phyloP scores from a whole-genome alignment of 169 alveolate genomes.

The Plasmodium sp. region DNA sequence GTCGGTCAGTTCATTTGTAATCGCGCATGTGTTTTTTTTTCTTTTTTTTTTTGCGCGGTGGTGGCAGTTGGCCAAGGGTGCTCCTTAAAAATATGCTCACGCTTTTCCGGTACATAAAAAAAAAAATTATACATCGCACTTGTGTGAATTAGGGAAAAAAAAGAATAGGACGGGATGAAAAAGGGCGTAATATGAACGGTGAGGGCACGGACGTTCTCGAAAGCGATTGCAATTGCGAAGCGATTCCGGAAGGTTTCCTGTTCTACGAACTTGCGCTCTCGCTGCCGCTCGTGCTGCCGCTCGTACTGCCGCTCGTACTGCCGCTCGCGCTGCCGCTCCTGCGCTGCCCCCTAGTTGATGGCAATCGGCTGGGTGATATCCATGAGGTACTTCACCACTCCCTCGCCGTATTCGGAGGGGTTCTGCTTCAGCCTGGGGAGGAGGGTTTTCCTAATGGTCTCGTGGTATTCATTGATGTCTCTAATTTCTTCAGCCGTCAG shows the following conservation, averaged over 20 bases:
- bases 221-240: no score
- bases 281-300: not conserved
- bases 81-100: not conserved
- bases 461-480: conserved; percentile 71
- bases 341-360: not conserved
- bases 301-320: no score
- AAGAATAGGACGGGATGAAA: not conserved
- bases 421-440: conserved; percentile 41
- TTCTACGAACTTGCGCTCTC: not conserved
- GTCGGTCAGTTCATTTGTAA: not conserved
- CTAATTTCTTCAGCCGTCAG: conserved; percentile 44
- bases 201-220: not conserved
- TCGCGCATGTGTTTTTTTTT: not conserved
- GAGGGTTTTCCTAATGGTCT: conserved; percentile 29
- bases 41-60: not conserved
- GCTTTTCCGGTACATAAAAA: not conserved
- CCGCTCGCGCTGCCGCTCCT: not conserved
- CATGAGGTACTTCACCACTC: conserved; percentile 27
- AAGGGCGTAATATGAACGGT: not conserved
- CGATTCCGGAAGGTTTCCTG: not conserved
- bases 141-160: not conserved
- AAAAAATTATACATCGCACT: not conserved
- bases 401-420: conserved; percentile 45
- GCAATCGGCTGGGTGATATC: conserved; percentile 67
- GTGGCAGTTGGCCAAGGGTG: not conserved